Evolutionary conservation across 352 stramenopile species (phyloP), one percentile per base, ranked within the genome.

Genomic region (Blastocystis sp.): DNA sequence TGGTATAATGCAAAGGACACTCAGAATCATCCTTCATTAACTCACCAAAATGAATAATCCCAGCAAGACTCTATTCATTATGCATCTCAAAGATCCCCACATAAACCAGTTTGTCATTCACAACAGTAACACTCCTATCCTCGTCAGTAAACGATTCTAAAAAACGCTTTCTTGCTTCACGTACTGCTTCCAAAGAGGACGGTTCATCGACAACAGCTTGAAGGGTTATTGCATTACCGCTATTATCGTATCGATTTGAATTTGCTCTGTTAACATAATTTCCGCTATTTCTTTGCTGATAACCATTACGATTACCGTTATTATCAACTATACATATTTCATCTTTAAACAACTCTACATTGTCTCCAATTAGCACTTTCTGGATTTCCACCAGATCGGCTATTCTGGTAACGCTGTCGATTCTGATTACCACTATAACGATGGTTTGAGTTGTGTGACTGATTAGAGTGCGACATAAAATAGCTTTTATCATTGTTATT

Each of bases 71-170:
- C 73, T 84, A 42, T 3, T 22, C 7, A 42, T 44, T 24, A 66
- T 5, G n/a, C 6, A 84, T 17, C 19, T 24, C 24, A 40, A 9
- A 48, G 3, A 30, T 7, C 2, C 15, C 6, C 0, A 84, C 73
- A 44, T 84, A 84, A 27, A 84, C 73, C 2, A 84, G 24, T 24
- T 68, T 84, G 48, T 84, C 56, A 27, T 84, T 84, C 51, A 66
- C 24, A 35, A 84, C 48, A 11, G 44, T 27, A 13, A 56, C 44
- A 54, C n/a, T 22, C 11, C 11, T n/a, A 4, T 64, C 48, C 56
- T 84, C 73, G 1, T 84, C 73, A 15, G 13, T 66, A 37, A n/a
- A 53, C 30, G 57, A 40, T 27, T 27, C 73, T 24, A 84, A 19
- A 22, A 69, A 56, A 22, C 37, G 13, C 51, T 84, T 33, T 33